These are phyloP conservation scores for Lentinula lateritia DNA, from an alignment of 768 basidiomycete genomes.

Conservation along the genomic window DNA sequence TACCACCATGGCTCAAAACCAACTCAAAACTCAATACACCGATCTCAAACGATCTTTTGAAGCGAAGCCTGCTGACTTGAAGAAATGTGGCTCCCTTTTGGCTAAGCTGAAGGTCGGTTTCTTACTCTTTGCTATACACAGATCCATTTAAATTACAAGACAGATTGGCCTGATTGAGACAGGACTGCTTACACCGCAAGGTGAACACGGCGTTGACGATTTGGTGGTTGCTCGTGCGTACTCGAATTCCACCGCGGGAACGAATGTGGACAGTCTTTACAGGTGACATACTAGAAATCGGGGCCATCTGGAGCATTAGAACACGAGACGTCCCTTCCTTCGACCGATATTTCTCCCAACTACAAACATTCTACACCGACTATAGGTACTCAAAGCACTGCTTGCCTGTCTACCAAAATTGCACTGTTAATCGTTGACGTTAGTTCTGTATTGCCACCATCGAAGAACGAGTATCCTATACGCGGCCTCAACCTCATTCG, in stretches of 20 bases:
- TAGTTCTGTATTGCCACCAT: slow-evolving; percentile 72
- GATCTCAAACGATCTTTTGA: slow-evolving; percentile 65
- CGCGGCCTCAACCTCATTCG: slow-evolving; percentile 93
- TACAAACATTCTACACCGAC: slow-evolving; percentile 87
- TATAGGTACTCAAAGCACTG: slow-evolving; percentile 44
- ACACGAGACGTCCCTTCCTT: slow-evolving; percentile 87
- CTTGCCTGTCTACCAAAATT: background rate
- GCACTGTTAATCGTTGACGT: background rate
- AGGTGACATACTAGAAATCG: slow-evolving; percentile 96
- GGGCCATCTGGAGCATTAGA: slow-evolving; percentile 90
- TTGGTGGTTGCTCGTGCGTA: slow-evolving; percentile 68
- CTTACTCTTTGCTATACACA: background rate
- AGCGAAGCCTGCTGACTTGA: slow-evolving; percentile 60
- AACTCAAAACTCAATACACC: slow-evolving; percentile 57
- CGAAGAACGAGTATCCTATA: slow-evolving; percentile 82
- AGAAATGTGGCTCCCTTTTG: slow-evolving; percentile 57
- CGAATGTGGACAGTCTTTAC: background rate
- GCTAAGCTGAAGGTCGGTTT: slow-evolving; percentile 66
- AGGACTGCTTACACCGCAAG: slow-evolving; percentile 71
- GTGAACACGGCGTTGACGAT: slow-evolving; percentile 58
- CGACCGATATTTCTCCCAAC: slow-evolving; percentile 90
- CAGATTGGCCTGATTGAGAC: slow-evolving; percentile 76
- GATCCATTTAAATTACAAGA: background rate
- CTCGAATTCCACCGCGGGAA: background rate
- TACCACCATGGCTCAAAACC: slow-evolving; percentile 41